phyloP scores from a whole-genome alignment of 2,329 filamentous ascomycete genomes.

The Phyllosticta citrichinensis region DNA sequence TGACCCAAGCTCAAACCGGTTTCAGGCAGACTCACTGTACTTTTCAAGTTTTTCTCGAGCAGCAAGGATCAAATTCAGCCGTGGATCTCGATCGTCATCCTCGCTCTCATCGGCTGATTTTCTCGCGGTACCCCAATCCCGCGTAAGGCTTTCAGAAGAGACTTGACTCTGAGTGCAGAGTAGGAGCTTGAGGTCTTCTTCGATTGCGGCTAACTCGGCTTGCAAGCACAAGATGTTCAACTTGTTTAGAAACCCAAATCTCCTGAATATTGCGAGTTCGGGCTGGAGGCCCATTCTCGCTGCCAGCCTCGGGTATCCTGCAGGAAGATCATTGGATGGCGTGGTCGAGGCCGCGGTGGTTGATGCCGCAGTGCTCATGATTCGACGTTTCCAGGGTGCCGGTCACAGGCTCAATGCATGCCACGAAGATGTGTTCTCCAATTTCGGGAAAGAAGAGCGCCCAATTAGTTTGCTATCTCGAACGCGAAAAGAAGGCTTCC shows the following conservation, averaged over 20 bases:
- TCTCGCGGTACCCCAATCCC: neutral
- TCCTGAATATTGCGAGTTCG: neutral
- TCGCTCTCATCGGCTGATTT: no score
- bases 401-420: no score
- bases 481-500: no score
- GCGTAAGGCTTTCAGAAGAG: neutral
- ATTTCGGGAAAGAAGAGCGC: no score
- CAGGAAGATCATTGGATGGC: neutral
- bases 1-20: neutral
- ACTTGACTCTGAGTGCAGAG: neutral
- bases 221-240: neutral
- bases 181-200: neutral
- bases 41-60: neutral
- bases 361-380: no score
- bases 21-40: neutral
- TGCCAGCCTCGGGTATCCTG: constrained; percentile 2
- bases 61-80: no score
- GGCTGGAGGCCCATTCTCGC: neutral
- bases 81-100: no score
- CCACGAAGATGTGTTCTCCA: no score
- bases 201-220: constrained; percentile 2
- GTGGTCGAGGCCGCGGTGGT: no score
- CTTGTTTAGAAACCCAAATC: constrained; percentile 1
- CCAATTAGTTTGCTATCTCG: no score
- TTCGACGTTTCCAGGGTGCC: no score